These are phyloP conservation scores for Ogataea trehalophila DNA, from an alignment of 805 yeast genomes.

Conservation along the genomic window DNA sequence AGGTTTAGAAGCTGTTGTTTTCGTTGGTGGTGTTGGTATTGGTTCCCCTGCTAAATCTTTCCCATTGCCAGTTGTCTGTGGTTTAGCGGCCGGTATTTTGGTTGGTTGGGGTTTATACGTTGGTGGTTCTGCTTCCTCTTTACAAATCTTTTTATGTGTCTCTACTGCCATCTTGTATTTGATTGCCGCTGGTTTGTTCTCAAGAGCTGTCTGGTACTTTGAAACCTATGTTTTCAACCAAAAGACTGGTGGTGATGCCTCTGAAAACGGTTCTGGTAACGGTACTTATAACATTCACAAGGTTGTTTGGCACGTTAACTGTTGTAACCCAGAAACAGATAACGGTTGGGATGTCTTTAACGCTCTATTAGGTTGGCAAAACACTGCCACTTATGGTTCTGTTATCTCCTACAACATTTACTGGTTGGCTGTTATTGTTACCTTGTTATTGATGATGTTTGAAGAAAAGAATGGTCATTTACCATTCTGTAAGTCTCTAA, in stretches of 20 bases:
- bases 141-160: constrained; percentile 79
- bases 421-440: constrained; percentile 67
- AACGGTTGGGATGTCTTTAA: constrained; percentile 98
- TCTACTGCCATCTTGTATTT: constrained; percentile 88
- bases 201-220: constrained; percentile 90
- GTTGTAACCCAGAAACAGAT: constrained; percentile 90
- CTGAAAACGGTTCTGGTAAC: constrained; percentile 90
- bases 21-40: constrained; percentile 93
- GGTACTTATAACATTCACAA: constrained; percentile 83
- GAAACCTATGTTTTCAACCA: constrained; percentile 61
- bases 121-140: constrained; percentile 77
- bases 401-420: constrained; percentile 83
- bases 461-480: constrained; percentile 83
- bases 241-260: constrained; percentile 88
- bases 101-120: constrained; percentile 72
- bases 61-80: constrained; percentile 91
- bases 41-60: constrained; percentile 50
- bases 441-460: constrained; percentile 58
- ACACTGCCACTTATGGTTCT: constrained; percentile 91
- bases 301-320: constrained; percentile 93
- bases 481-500: constrained; percentile 55
- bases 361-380: constrained; percentile 95
- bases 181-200: constrained; percentile 88
- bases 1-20: constrained; percentile 94
- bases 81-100: constrained; percentile 70